Evolutionary conservation across 495 filamentous ascomycete genomes (phyloP).

Genomic region (Neurospora cerealis): DNA sequence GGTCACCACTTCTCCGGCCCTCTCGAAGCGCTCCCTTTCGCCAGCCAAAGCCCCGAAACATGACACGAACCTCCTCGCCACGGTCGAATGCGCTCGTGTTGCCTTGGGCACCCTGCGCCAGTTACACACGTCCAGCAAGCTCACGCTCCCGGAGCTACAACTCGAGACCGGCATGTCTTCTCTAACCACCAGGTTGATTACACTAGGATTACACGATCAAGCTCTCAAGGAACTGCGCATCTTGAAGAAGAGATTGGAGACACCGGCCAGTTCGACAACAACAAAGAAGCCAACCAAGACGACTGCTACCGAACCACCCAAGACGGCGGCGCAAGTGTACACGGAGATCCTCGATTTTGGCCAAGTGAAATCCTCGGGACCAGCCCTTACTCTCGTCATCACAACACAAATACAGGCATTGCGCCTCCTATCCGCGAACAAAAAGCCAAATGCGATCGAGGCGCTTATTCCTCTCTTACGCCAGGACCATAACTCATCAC

Average conservation of each 20-base stretch:
- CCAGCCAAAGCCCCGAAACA: slow-evolving; percentile 12
- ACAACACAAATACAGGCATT: slow-evolving; percentile 44
- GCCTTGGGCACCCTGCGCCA: slow-evolving; percentile 61
- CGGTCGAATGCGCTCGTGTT: slow-evolving; percentile 66
- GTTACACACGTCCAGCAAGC: slow-evolving; percentile 39
- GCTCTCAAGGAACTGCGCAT: slow-evolving; percentile 68
- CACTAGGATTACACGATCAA: slow-evolving; percentile 60
- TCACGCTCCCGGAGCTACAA: slow-evolving; percentile 53
- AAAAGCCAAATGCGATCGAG: slow-evolving; percentile 42
- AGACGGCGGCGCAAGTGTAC: slow-evolving; percentile 35
- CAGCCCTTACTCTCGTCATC: slow-evolving; percentile 37
- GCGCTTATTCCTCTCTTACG: slow-evolving; percentile 33
- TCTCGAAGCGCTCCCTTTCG: slow-evolving; percentile 21
- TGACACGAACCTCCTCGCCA: slow-evolving; percentile 29
- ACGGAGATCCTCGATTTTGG: slow-evolving; percentile 55
- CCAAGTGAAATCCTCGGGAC: slow-evolving; percentile 25
- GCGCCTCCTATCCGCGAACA: slow-evolving; percentile 37
- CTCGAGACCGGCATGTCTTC: slow-evolving; percentile 76
- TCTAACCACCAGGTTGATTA: slow-evolving; percentile 61
- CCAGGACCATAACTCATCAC: slow-evolving; percentile 47
- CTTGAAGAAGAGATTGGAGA: slow-evolving; percentile 54
- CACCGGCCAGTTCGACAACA: slow-evolving; percentile 17
- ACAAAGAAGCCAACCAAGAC: slow-evolving; percentile 17
- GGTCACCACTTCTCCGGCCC: slow-evolving; percentile 34
- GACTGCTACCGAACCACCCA: slow-evolving; percentile 16